These are phyloP conservation scores for Paracorniculantispora psalliotae DNA, from an alignment of 2,329 filamentous ascomycete species.

Conservation along the genomic window DNA sequence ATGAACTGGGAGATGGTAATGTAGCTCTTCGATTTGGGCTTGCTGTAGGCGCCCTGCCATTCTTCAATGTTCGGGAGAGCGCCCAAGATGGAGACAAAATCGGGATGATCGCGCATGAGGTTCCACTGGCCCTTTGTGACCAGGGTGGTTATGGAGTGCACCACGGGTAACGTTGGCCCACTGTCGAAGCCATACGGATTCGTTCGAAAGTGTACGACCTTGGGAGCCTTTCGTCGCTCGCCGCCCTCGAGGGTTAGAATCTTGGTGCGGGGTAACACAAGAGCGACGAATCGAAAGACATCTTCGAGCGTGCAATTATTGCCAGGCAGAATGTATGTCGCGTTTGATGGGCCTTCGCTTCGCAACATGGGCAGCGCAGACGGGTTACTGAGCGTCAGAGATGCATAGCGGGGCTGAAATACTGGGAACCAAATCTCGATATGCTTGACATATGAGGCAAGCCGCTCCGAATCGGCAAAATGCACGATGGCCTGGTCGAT, in stretches of 20 bases:
- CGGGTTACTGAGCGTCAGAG: conserved; percentile 37
- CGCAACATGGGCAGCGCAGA: conserved; percentile 48
- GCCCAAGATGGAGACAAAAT: conserved; percentile 57
- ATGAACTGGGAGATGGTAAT: conserved; percentile 63
- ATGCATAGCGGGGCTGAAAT: conserved; percentile 53
- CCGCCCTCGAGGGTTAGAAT: conserved; percentile 73
- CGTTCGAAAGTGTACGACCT: conserved; percentile 42
- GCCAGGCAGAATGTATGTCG: conserved; percentile 53
- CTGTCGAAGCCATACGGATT: conserved; percentile 5
- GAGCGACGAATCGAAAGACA: conserved; percentile 59
- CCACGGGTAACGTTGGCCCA: conserved; percentile 34
- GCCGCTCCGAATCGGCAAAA: conserved; percentile 54
- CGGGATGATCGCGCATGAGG: conserved; percentile 57
- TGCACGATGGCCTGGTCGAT: conserved; percentile 56
- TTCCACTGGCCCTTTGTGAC: conserved; percentile 76
- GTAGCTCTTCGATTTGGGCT: conserved; percentile 70
- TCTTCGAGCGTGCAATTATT: conserved; percentile 68
- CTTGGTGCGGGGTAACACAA: conserved; percentile 54
- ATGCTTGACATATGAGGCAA: conserved; percentile 62
- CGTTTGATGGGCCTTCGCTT: conserved; percentile 50
- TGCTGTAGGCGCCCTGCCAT: conserved; percentile 62
- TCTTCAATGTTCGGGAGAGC: conserved; percentile 62
- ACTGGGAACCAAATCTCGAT: conserved; percentile 76
- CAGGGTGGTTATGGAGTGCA: conserved; percentile 58
- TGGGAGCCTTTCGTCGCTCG: conserved; percentile 68